Evolutionary conservation across 345 rosid species (phyloP).

Genomic region (Rhodomyrtus tomentosa): DNA sequence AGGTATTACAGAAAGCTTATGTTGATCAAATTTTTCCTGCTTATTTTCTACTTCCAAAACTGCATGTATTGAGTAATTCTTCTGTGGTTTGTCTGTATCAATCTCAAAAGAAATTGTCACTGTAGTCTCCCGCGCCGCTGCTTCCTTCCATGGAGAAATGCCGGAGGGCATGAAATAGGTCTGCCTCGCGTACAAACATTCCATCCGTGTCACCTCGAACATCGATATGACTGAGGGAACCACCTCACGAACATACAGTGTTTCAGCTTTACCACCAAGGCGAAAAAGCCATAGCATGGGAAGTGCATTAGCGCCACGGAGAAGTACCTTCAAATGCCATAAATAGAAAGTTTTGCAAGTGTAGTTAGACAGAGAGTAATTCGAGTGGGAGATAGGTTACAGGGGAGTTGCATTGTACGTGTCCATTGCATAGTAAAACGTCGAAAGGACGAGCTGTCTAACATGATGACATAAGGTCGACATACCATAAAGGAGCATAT

Average conservation of each 20-base stretch:
- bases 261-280: slow-evolving; percentile 60
- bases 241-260: slow-evolving; percentile 43
- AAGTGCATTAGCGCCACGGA: slow-evolving; percentile 78
- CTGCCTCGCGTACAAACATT: neutral
- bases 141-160: neutral
- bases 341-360: neutral
- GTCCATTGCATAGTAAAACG: neutral
- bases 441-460: neutral
- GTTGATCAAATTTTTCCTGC: neutral
- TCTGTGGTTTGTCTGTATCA: neutral
- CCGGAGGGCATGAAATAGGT: neutral
- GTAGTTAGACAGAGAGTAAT: neutral
- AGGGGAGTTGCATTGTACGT: neutral
- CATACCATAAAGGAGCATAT: slow-evolving; percentile 80
- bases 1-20: neutral
- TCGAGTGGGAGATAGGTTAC: neutral
- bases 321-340: slow-evolving; percentile 54
- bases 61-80: neutral
- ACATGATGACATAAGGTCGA: neutral
- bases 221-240: slow-evolving; percentile 63
- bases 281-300: slow-evolving; percentile 70
- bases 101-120: neutral
- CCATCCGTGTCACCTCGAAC: slow-evolving; percentile 12
- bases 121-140: neutral
- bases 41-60: neutral